These are phyloP conservation scores for Biscutella auriculata DNA, from an alignment of 441 rosid species.

Conservation along the genomic window DNA sequence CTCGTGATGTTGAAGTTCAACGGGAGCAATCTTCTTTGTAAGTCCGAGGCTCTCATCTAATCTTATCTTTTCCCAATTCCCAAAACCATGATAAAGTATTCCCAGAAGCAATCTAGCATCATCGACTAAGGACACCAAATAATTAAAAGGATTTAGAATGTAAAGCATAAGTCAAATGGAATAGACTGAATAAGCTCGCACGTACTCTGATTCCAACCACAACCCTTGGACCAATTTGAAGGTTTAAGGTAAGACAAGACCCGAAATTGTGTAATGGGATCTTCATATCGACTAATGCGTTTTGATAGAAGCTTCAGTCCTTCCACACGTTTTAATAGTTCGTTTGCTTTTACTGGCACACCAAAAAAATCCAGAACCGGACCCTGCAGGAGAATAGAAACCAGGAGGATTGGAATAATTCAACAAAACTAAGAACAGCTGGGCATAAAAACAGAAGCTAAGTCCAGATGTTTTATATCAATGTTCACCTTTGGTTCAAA, in stretches of 20 bases:
- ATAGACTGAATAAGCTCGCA: not conserved
- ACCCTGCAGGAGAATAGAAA: constrained; percentile 42
- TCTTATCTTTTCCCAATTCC: constrained; percentile 96
- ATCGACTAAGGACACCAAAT: constrained; percentile 45
- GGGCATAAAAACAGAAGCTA: not conserved
- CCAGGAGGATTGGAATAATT: not conserved
- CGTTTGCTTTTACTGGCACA: constrained; percentile 85
- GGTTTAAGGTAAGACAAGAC: constrained; percentile 84
- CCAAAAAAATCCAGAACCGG: constrained; percentile 95
- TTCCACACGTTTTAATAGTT: constrained; percentile 67
- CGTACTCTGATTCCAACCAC: constrained; percentile 98
- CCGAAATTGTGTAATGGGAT: constrained; percentile 84
- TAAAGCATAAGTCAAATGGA: not conserved
- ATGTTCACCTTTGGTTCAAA: constrained; percentile 64
- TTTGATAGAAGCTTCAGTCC: constrained; percentile 83
- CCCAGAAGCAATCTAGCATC: constrained; percentile 99
- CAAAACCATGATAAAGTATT: constrained; percentile 81
- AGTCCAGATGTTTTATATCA: constrained; percentile 3
- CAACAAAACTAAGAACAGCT: not conserved
- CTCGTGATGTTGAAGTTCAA: constrained; percentile 95
- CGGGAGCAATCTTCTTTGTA: constrained; percentile 94
- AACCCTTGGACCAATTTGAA: constrained; percentile 98
- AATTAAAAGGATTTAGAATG: not conserved
- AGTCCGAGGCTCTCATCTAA: constrained; percentile 90
- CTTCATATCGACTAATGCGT: constrained; percentile 64